Conservation (phyloP, 176 grass and related monocot genomes). For the Musa schizocarpa region DNA sequence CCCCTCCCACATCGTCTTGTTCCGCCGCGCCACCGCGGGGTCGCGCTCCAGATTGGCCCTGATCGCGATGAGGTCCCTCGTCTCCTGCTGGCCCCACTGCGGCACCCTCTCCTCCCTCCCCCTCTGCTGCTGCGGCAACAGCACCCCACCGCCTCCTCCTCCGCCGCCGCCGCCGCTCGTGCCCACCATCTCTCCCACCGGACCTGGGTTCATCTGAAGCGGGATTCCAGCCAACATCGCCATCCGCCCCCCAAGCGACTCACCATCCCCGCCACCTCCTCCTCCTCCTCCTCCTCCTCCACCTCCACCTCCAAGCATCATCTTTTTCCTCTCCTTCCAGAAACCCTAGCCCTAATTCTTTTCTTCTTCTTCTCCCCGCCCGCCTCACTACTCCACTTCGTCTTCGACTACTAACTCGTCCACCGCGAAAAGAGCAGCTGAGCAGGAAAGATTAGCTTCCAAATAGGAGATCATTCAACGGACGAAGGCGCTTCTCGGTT, state of each 20-base stretch:
- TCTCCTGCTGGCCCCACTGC: slow-evolving; percentile 15
- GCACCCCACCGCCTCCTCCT: background rate
- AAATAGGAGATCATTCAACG: no score
- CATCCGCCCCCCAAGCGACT: background rate
- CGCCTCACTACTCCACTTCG: background rate
- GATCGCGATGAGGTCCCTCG: slow-evolving; percentile 17
- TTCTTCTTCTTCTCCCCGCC: background rate
- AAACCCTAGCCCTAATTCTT: background rate
- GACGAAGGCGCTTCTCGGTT: no score
- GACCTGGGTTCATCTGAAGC: background rate
- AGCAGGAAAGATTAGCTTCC: no score
- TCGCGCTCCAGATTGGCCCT: slow-evolving; percentile 18
- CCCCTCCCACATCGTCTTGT: slow-evolving; percentile 17
- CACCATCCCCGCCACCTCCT: background rate
- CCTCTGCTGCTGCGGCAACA: background rate
- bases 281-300: background rate
- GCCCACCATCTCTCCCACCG: background rate
- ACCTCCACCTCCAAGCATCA: slow-evolving; percentile 6
- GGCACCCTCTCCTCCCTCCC: slow-evolving; percentile 19
- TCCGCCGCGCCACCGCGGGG: background rate
- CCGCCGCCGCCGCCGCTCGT: background rate
- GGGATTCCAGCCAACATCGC: slow-evolving; percentile 7
- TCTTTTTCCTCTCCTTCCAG: background rate
- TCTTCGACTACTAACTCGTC: no score
- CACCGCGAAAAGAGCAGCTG: no score